These are phyloP conservation scores for Amphirosellinia nigrospora DNA, from an alignment of 495 filamentous ascomycete species.

Conservation along the genomic window DNA sequence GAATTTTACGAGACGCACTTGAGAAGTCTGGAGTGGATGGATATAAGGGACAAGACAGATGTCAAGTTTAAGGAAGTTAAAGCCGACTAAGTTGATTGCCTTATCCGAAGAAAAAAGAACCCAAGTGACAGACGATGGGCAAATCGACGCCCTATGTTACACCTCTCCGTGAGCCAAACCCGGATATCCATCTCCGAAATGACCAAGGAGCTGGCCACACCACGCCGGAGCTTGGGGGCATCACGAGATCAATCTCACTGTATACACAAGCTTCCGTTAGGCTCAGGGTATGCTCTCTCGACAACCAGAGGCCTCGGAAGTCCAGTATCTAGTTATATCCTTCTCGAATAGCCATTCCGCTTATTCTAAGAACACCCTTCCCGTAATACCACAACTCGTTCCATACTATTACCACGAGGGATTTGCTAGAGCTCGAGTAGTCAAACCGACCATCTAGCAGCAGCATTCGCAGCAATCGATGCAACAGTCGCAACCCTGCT, in stretches of 20 bases:
- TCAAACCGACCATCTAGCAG: constrained; percentile 10
- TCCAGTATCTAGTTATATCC: neutral
- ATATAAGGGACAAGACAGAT: neutral
- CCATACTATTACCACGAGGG: neutral
- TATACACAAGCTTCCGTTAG: neutral
- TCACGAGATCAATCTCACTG: neutral
- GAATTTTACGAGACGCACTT: neutral
- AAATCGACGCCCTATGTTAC: constrained; percentile 2
- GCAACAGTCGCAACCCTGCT: constrained; percentile 80
- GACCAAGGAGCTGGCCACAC: constrained; percentile 6
- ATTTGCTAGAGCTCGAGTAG: neutral
- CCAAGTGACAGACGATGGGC: constrained; percentile 19
- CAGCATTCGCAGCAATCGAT: constrained; percentile 71
- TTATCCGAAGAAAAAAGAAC: constrained; percentile 16
- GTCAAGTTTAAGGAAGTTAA: constrained; percentile 19
- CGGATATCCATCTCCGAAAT: constrained; percentile 9
- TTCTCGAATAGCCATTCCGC: neutral
- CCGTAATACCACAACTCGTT: neutral
- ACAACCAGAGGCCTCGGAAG: neutral
- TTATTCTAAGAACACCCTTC: neutral
- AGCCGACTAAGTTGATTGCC: constrained; percentile 5
- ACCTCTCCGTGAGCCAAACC: constrained; percentile 19
- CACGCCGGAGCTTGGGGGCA: neutral
- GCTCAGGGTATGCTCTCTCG: neutral
- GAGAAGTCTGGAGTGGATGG: neutral